Evolutionary conservation across 352 stramenopile species (phyloP), one percentile per base, ranked within the genome.

Genomic region (Aphanomyces astaci): DNA sequence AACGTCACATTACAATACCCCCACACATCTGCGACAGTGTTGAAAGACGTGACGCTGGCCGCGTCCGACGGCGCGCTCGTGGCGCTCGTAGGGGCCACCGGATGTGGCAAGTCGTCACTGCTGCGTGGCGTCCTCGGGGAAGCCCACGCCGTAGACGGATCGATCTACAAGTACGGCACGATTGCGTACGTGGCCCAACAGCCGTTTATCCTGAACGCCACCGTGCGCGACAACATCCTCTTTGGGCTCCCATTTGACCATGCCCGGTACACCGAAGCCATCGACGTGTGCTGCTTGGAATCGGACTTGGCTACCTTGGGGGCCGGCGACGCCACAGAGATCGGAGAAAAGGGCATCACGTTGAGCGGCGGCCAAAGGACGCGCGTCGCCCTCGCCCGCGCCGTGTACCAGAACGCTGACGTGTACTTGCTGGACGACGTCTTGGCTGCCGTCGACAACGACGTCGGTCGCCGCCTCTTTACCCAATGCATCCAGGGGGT

Each of bases 51-150:
- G 86, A 84, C 96, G 70, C 72, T 97, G n/a, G 90, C 87, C 70
- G 52, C 97, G 4, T 73, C 97, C 5, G 89, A 97, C 68, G 88
- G 97, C 72, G 73, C 82, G 24, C 72, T 98, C 2, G 78, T 75
- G 39, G 90, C 90, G 19, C 88, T 98, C 1, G 92, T 98, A 73
- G 84, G 81, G 48, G 85, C 97, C 74, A 89, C 97, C 27, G 90
- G 80, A 17, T 45, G 25, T 9, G 85, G 85, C 11, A 94, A 92
- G 65, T 75, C 59, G 7, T 88, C 75, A 31, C 65, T 94, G 19
- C 76, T 84, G 17, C 57, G 70, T 25, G 76, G 74, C 17, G 70
- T 90, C 27, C 62, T 90, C 2, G 84, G 83, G 39, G 81, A 93
- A 24, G 17, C 30, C 31, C 15, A 17, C 10, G 27, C 4, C 2